Conservation (phyloP, 2,329 filamentous ascomycete genomes). For the Neonectria ditissima region DNA sequence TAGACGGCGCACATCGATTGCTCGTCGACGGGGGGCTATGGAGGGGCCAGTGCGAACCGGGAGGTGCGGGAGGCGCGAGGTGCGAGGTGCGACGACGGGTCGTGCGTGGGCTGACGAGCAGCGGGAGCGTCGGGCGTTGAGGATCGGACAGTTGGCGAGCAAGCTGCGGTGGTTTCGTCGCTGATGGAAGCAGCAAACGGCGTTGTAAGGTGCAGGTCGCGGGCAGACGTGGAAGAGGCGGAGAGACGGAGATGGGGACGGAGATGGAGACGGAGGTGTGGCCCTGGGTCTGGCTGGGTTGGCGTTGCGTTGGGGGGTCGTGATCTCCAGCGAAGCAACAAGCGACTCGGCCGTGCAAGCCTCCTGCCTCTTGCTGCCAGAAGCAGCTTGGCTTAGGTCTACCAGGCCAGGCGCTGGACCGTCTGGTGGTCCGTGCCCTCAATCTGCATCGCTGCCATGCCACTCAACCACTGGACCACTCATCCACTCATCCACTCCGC, state of each 20-base stretch:
- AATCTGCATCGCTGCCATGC: neutral
- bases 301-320: constrained; percentile 23
- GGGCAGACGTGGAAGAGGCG: constrained; percentile 28
- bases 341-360: constrained; percentile 28
- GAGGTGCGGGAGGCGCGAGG: constrained; percentile 41
- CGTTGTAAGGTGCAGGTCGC: constrained; percentile 15
- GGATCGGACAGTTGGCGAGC: constrained; percentile 31
- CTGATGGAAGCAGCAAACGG: constrained; percentile 20
- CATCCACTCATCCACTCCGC: constrained; percentile 20
- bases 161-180: constrained; percentile 23
- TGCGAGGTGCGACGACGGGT: constrained; percentile 32
- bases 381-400: constrained; percentile 32
- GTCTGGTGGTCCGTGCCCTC: constrained; percentile 37
- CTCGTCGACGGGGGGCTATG: constrained; percentile 41
- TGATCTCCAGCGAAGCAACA: constrained; percentile 25
- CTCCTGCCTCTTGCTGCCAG: constrained; percentile 37
- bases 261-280: constrained; percentile 35
- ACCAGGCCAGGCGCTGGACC: constrained; percentile 8
- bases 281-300: constrained; percentile 22
- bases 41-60: constrained; percentile 42
- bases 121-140: constrained; percentile 25
- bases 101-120: constrained; percentile 36
- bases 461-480: neutral
- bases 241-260: constrained; percentile 33
- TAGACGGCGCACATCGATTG: constrained; percentile 45